Conservation (phyloP, 2,329 filamentous ascomycete species). For the Dactylella cylindrospora region DNA sequence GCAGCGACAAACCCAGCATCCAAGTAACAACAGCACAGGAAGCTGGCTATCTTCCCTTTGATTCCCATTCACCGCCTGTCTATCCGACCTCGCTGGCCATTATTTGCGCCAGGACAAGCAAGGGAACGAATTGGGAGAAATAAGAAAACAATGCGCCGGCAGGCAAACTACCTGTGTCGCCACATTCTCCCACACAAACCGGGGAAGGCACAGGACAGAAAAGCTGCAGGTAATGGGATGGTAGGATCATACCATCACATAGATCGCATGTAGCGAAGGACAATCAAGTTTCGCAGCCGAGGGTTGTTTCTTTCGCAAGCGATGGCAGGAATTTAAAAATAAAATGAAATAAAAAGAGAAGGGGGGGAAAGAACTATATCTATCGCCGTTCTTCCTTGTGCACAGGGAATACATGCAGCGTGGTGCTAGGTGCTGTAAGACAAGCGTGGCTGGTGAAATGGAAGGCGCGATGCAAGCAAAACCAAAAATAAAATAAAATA, state of each 20-base stretch:
- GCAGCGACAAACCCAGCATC: slow-evolving; percentile 13
- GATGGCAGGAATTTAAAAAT: too few species aligned
- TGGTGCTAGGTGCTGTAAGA: slow-evolving; percentile 37
- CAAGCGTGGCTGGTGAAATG: slow-evolving; percentile 44
- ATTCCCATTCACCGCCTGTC: background rate
- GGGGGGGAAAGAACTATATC: too few species aligned
- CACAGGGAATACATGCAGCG: slow-evolving; percentile 38
- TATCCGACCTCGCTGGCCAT: background rate
- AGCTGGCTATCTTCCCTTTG: slow-evolving; percentile 7
- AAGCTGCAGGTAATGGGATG: slow-evolving; percentile 32
- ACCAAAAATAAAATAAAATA: slow-evolving; percentile 6
- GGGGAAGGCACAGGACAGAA: too few species aligned
- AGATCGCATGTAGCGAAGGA: slow-evolving; percentile 33
- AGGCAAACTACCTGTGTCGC: slow-evolving; percentile 38
- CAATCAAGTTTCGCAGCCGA: slow-evolving; percentile 21
- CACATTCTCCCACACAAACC: slow-evolving; percentile 41
- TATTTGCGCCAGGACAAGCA: slow-evolving; percentile 25
- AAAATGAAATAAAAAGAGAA: slow-evolving; percentile 28
- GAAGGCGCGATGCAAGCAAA: slow-evolving; percentile 23
- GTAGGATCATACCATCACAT: slow-evolving; percentile 15
- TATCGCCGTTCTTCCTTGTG: slow-evolving; percentile 42
- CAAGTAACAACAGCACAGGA: background rate
- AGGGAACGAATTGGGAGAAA: slow-evolving; percentile 27
- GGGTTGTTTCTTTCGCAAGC: slow-evolving; percentile 4
- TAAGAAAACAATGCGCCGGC: slow-evolving; percentile 44